Base-by-base conservation (phyloP, 371 early-diverging fungal genomes). In the Haplosporangium sp. region DNA sequence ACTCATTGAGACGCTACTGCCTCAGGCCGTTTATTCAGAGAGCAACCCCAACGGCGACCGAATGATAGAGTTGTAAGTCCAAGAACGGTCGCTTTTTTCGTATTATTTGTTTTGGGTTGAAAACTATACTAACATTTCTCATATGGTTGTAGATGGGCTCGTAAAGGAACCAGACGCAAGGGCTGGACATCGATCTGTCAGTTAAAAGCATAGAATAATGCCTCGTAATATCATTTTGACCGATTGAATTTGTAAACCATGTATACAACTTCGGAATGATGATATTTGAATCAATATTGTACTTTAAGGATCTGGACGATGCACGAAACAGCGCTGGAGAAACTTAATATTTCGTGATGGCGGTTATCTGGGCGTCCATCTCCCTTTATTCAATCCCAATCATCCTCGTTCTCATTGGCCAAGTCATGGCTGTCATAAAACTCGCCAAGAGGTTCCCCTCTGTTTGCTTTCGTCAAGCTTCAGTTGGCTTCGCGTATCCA, bases 1-100 rank as follows among this genome's bases (percentile, higher is more conserved):
- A 7, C 87, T 94, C 16, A 95, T 97, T 52, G 96, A 97, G 76
- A 96, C 96, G 0, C 76, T 97, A 66, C 81, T 97, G 59, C 97
- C 97, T 6, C 86, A 84, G 20, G 92, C 95, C 1, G 82, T 86
- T 16, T 93, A 92, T 75, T 82, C 87, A 20, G 84, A 87, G 52
- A 87, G 85, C 47, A 86, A 88, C 50, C 86, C 92, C 5, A 73
- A 87, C 6, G 92, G 91, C 0, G 86, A 91, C 62, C 79, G 86
- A 42, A 80, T 95, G 51, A 68, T 95, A 40, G 91, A 95, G 68
- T 74, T 95, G 88, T 95, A 86, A 86, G 91, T 85, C 6, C 14
- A 18, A 11, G 6, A 53, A 21, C 9, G 4, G n/a, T 6, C 51
- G 38, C 0, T 18, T 21, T 18, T 38, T 36, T 12, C 41, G 29